Conservation (phyloP, 345 rosid genomes). For the Iberis pinnata region DNA sequence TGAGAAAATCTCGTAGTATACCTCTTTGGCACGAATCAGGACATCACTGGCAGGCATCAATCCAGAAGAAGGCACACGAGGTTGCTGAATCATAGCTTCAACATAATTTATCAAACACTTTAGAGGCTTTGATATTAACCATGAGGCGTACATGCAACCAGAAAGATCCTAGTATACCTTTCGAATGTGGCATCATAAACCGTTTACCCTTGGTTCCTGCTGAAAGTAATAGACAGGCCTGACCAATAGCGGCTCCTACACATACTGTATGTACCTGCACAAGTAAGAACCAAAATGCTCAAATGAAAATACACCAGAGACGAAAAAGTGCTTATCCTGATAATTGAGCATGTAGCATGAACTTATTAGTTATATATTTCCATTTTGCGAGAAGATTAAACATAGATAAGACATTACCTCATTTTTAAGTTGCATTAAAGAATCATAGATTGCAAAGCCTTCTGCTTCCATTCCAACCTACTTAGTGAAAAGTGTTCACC, state of each 20-base stretch:
- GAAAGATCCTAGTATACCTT: conserved; percentile 38
- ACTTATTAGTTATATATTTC: neutral
- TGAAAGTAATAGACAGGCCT: conserved; percentile 73
- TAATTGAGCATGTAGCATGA: neutral
- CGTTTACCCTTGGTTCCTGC: conserved; percentile 82
- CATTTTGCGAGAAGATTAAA: neutral
- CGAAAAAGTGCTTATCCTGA: neutral
- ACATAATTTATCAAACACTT: conserved; percentile 20
- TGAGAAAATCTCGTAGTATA: conserved; percentile 19
- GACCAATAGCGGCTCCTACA: conserved; percentile 75
- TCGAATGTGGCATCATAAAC: conserved; percentile 84
- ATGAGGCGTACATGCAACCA: neutral
- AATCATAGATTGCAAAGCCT: conserved; percentile 87
- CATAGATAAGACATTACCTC: conserved; percentile 35
- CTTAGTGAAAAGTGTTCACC: neutral
- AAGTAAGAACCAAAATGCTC: conserved; percentile 14
- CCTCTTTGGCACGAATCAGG: conserved; percentile 85
- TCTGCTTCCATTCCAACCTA: conserved; percentile 91
- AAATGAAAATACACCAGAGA: conserved; percentile 12
- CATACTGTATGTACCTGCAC: conserved; percentile 67
- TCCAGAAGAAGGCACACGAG: conserved; percentile 77
- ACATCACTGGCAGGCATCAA: conserved; percentile 85
- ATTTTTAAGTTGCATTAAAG: conserved; percentile 61
- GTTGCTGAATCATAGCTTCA: conserved; percentile 81
- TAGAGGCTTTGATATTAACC: neutral